Percentiles rank a stretch among this genome's conserved stretches.
Conservation (phyloP, 257 asterid species). For the Solanum clarkiae region DNA sequence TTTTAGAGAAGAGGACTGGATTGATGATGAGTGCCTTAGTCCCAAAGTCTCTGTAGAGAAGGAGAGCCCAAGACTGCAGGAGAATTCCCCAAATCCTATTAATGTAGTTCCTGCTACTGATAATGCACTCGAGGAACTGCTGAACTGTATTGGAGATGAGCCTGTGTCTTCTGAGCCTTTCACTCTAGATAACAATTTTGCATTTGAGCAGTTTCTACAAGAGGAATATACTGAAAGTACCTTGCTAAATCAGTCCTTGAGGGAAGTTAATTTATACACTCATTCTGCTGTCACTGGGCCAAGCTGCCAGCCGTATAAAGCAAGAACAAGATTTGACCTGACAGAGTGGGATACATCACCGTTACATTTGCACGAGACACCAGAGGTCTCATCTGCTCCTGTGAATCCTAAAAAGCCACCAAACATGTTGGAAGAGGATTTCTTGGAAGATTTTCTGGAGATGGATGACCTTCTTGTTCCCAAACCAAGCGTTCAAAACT, state of each 20-base stretch:
- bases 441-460: constrained; percentile 70
- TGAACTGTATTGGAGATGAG: constrained; percentile 37
- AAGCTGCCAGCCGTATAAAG: constrained; percentile 7
- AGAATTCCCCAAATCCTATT: constrained; percentile 6
- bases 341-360: constrained; percentile 31
- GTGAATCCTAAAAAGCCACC: constrained; percentile 1
- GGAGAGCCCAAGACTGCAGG: constrained; percentile 9
- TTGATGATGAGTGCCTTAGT: constrained; percentile 26
- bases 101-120: constrained; percentile 8
- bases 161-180: constrained; percentile 16
- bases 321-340: constrained; percentile 28
- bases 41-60: constrained; percentile 7
- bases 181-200: constrained; percentile 7
- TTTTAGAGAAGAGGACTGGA: constrained; percentile 90
- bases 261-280: constrained; percentile 15
- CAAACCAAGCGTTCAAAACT: constrained; percentile 15
- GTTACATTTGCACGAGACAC: constrained; percentile 26
- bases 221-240: constrained; percentile 31
- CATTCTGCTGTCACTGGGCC: constrained; percentile 7
- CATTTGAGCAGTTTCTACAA: constrained; percentile 16
- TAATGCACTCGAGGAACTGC: constrained; percentile 45
- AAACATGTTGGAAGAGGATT: constrained; percentile 24
- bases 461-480: constrained; percentile 57
- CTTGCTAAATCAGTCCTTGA: constrained; percentile 20
- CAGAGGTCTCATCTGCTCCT: constrained; percentile 46